A percentile compares a stretch with the other conserved stretches of the same genome.
Evolutionary conservation across 2,329 filamentous ascomycete species (phyloP).

Genomic region (Colletotrichum sp.): DNA sequence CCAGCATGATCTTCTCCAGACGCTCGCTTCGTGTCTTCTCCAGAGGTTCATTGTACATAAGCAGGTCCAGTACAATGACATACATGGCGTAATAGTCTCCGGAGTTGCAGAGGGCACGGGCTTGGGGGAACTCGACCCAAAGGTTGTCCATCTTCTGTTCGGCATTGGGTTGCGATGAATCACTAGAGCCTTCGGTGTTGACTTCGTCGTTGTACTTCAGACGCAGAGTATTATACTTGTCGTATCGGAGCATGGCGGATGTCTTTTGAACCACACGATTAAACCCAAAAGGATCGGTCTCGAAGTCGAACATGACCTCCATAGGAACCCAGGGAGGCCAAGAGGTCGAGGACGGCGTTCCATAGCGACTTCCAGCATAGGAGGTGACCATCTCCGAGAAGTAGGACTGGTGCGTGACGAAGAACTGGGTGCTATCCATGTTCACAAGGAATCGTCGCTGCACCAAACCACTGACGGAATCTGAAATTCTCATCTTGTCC

Average conservation of each 20-base stretch:
- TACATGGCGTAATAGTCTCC: constrained; percentile 98
- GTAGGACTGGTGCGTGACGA: constrained; percentile 92
- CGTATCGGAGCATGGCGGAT: constrained; percentile 90
- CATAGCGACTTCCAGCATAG: constrained; percentile 94
- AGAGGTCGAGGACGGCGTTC: constrained; percentile 79
- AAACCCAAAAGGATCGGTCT: constrained; percentile 95
- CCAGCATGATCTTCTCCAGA: constrained; percentile 97
- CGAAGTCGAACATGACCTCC: constrained; percentile 98
- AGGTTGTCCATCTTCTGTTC: constrained; percentile 94
- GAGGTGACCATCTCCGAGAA: constrained; percentile 86
- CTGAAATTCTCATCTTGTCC: constrained; percentile 89
- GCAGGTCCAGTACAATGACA: constrained; percentile 93
- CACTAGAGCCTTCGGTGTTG: constrained; percentile 64
- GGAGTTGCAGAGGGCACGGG: constrained; percentile 95
- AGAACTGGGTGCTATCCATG: constrained; percentile 98
- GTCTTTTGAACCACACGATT: constrained; percentile 96
- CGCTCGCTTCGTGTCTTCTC: constrained; percentile 97
- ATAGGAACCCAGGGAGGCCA: constrained; percentile 99
- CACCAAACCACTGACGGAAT: constrained; percentile 92
- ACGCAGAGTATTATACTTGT: constrained; percentile 97
- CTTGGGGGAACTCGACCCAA: constrained; percentile 94
- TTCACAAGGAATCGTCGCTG: constrained; percentile 92
- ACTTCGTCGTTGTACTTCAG: constrained; percentile 98
- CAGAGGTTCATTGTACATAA: constrained; percentile 94
- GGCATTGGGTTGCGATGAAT: constrained; percentile 57